Evolutionary conservation across 2,329 filamentous ascomycete species (phyloP).

Genomic region (Penicillium sp.): DNA sequence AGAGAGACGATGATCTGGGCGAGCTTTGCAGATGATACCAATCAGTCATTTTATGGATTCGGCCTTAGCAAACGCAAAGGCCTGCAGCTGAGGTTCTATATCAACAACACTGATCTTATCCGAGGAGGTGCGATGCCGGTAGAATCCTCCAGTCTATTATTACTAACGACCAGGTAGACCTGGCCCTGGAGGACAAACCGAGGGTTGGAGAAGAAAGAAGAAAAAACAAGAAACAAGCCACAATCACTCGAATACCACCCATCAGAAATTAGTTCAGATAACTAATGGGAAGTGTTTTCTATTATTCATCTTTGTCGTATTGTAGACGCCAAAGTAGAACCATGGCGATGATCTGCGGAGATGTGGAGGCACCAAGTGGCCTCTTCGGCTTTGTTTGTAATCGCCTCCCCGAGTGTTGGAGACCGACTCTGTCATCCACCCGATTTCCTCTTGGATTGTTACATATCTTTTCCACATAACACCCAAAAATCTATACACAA

Average conservation of each 20-base stretch:
- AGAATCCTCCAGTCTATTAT: conserved; percentile 25
- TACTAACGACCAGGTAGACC: conserved; percentile 19
- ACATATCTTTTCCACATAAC: background rate
- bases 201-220: conserved; percentile 11
- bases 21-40: background rate
- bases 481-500: conserved; percentile 25
- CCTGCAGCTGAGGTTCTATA: conserved; percentile 11
- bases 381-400: conserved; percentile 31
- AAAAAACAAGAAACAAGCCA: background rate
- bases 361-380: conserved; percentile 32
- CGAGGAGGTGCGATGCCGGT: conserved; percentile 8
- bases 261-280: background rate
- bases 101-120: background rate
- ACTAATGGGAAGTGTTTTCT: background rate
- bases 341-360: conserved; percentile 17
- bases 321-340: conserved; percentile 1
- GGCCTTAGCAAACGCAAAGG: conserved; percentile 8
- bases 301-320: conserved; percentile 1
- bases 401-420: conserved; percentile 13
- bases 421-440: conserved; percentile 5
- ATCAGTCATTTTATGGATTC: conserved; percentile 8
- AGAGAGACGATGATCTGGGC: conserved; percentile 33
- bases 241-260: conserved; percentile 3
- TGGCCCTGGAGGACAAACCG: background rate
- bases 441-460: background rate